These are phyloP conservation scores for Ophiostoma triangulosporum DNA, from an alignment of 2,329 filamentous ascomycete species.

Conservation along the genomic window DNA sequence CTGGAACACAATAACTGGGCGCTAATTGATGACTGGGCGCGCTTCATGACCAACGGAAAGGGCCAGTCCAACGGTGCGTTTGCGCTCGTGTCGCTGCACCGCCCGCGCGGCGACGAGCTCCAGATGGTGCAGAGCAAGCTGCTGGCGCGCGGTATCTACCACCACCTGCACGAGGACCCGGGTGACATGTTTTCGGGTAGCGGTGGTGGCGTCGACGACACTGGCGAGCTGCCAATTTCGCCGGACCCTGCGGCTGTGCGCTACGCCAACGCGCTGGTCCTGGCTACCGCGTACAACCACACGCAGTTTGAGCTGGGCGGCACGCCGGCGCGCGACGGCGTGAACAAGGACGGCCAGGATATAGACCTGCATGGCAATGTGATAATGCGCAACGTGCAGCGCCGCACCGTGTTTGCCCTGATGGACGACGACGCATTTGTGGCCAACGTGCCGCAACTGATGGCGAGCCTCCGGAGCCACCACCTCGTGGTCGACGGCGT, in stretches of 20 bases:
- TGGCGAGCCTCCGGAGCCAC: slow-evolving; percentile 20
- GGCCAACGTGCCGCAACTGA: slow-evolving; percentile 27
- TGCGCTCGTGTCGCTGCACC: slow-evolving; percentile 28
- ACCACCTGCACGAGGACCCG: slow-evolving; percentile 15
- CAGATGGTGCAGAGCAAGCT: slow-evolving; percentile 21
- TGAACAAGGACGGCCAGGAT: not conserved
- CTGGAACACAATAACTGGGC: slow-evolving; percentile 26
- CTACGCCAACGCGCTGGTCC: slow-evolving; percentile 10
- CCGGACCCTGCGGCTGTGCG: slow-evolving; percentile 11
- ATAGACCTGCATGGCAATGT: not conserved
- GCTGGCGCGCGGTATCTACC: slow-evolving; percentile 26
- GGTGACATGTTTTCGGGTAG: slow-evolving; percentile 12
- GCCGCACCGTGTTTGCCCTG: slow-evolving; percentile 25
- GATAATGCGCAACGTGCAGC: not conserved
- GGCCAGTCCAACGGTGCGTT: slow-evolving; percentile 29
- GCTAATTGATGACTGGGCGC: slow-evolving; percentile 29
- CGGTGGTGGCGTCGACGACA: slow-evolving; percentile 2
- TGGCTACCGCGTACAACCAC: slow-evolving; percentile 1
- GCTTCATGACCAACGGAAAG: slow-evolving; percentile 31
- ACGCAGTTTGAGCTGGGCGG: not conserved
- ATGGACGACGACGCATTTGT: slow-evolving; percentile 35
- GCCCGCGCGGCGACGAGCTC: slow-evolving; percentile 22
- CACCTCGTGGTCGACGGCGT: not conserved
- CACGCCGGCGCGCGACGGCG: not conserved
- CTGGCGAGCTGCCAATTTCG: not conserved